These are phyloP conservation scores for Trypanosoma cruzi DNA, from an alignment of 208 protist genomes.

Conservation along the genomic window DNA sequence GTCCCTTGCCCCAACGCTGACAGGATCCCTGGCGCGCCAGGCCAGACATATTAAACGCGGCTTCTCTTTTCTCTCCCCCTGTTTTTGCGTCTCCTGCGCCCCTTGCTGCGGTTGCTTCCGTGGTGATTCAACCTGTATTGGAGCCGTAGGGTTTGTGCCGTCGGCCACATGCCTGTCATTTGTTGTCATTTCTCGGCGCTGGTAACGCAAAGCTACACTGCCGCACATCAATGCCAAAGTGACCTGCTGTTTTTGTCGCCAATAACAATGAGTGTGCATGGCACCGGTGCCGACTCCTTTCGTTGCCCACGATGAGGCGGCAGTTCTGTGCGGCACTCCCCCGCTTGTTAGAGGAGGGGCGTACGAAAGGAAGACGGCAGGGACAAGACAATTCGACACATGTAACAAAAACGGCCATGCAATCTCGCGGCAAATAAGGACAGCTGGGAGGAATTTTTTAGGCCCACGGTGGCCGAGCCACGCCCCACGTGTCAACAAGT, in stretches of 20 bases:
- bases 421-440: not conserved
- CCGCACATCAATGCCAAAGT: not conserved
- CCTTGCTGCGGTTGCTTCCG: not conserved
- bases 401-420: not conserved
- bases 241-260: not conserved
- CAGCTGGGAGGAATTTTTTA: not conserved
- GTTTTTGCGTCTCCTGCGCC: not conserved
- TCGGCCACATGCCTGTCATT: not conserved
- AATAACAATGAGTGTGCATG: not conserved
- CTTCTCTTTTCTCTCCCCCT: not conserved
- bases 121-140: not conserved
- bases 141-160: not conserved
- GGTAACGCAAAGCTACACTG: constrained; percentile 3
- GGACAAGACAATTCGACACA: constrained; percentile 4
- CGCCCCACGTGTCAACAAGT: not conserved
- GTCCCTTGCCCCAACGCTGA: not conserved
- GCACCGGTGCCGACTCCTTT: not conserved
- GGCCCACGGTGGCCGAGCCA: not conserved
- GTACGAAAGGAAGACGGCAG: constrained; percentile 3
- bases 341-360: constrained; percentile 8
- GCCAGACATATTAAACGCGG: constrained; percentile 17
- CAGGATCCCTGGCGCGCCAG: not conserved
- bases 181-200: constrained; percentile 15
- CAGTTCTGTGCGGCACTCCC: not conserved
- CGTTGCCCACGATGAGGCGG: not conserved